Percentiles rank a stretch among this genome's conserved stretches.
Conservation (phyloP, 441 rosid species). For the Gossypium aridum region DNA sequence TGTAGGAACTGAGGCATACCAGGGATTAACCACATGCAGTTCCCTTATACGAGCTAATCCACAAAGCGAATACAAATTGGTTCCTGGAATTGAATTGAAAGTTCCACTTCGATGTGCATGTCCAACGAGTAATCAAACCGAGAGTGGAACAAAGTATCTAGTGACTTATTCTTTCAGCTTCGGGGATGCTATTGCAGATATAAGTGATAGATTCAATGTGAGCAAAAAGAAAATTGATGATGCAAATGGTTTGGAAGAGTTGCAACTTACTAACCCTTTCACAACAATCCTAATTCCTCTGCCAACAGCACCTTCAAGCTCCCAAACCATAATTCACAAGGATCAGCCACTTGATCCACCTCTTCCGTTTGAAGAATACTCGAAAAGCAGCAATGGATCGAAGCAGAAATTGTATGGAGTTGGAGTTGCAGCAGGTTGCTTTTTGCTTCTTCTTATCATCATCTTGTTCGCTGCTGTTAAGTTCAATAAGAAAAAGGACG, state of each 20-base stretch:
- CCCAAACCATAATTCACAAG: constrained; percentile 28
- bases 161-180: constrained; percentile 33
- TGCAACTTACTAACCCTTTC: constrained; percentile 33
- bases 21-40: constrained; percentile 74
- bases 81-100: background rate
- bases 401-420: background rate
- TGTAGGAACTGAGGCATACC: constrained; percentile 49
- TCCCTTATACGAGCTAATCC: constrained; percentile 29
- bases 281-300: constrained; percentile 66
- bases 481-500: constrained; percentile 16
- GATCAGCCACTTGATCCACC: constrained; percentile 27
- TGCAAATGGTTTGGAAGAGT: constrained; percentile 12
- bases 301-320: constrained; percentile 29
- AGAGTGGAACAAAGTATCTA: constrained; percentile 36
- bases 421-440: constrained; percentile 9
- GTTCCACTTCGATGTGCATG: constrained; percentile 79
- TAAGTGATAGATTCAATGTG: constrained; percentile 22
- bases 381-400: background rate
- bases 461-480: constrained; percentile 16
- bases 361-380: background rate
- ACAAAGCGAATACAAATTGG: constrained; percentile 15
- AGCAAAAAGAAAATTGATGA: background rate
- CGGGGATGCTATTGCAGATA: constrained; percentile 21
- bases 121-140: constrained; percentile 53
- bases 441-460: constrained; percentile 17